Percentiles rank a stretch among this genome's conserved stretches.
These are phyloP conservation scores for Comarum palustre DNA, from an alignment of 306 rosid genomes.

Conservation along the genomic window DNA sequence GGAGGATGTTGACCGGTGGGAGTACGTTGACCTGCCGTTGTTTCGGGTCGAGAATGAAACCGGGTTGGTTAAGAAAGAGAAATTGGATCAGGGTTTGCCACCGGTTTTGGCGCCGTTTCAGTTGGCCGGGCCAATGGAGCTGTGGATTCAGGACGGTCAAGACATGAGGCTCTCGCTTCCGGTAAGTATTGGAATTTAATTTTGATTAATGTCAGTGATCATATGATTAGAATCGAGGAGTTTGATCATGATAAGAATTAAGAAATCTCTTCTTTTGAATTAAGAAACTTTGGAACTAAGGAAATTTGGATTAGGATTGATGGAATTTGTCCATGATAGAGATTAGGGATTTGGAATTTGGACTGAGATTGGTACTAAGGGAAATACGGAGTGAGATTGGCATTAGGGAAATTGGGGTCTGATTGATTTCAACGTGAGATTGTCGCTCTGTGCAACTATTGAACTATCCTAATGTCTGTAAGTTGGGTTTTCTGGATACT, in stretches of 20 bases:
- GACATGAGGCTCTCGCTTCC: slow-evolving; percentile 82
- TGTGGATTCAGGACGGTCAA: slow-evolving; percentile 88
- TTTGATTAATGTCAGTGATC: neutral
- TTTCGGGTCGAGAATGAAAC: slow-evolving; percentile 54
- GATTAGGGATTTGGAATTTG: neutral
- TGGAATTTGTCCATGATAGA: too few species aligned
- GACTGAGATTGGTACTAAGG: neutral
- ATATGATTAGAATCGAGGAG: too few species aligned
- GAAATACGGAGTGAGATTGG: too few species aligned
- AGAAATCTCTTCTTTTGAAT: too few species aligned
- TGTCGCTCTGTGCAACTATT: neutral
- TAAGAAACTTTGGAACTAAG: neutral
- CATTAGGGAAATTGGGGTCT: neutral
- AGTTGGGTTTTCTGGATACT: neutral
- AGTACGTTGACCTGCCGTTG: slow-evolving; percentile 78
- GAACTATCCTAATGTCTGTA: neutral
- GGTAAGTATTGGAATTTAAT: slow-evolving; percentile 37
- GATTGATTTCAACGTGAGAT: neutral
- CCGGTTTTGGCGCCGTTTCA: slow-evolving; percentile 91
- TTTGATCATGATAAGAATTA: neutral
- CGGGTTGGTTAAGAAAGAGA: slow-evolving; percentile 44
- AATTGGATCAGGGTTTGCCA: slow-evolving; percentile 40
- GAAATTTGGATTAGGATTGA: neutral
- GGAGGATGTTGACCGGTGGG: slow-evolving; percentile 79
- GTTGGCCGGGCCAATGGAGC: slow-evolving; percentile 96